Evolutionary conservation across 1,139 yeast genomes (phyloP).

Genomic region (Scheffersomyces insectosa): DNA sequence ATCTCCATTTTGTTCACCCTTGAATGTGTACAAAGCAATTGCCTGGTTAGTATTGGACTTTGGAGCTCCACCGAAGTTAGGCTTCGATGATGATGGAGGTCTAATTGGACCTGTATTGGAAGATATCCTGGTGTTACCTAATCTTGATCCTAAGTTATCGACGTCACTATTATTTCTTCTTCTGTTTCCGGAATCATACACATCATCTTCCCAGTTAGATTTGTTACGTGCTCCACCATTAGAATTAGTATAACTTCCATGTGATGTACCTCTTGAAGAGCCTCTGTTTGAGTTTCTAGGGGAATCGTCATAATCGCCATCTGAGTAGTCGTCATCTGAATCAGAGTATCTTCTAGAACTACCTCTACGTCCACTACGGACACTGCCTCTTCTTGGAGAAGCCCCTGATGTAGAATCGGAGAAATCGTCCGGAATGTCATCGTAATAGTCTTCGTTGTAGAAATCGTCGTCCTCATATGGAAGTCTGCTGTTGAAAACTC

Average conservation of each 20-base stretch:
- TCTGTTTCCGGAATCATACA: slow-evolving; percentile 54
- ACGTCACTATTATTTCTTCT: slow-evolving; percentile 36
- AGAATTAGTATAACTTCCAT: background rate
- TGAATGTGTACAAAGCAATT: slow-evolving; percentile 82
- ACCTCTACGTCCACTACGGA: slow-evolving; percentile 23
- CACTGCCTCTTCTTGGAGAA: slow-evolving; percentile 31
- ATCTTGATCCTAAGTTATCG: slow-evolving; percentile 34
- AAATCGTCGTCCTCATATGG: slow-evolving; percentile 52
- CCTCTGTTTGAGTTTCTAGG: slow-evolving; percentile 15
- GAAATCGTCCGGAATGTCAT: slow-evolving; percentile 73
- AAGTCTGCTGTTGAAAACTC: slow-evolving; percentile 70
- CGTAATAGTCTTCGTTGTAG: slow-evolving; percentile 60
- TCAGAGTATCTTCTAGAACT: slow-evolving; percentile 31
- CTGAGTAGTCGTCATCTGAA: slow-evolving; percentile 42
- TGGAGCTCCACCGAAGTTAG: slow-evolving; percentile 47
- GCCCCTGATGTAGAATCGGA: slow-evolving; percentile 46
- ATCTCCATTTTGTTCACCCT: slow-evolving; percentile 91
- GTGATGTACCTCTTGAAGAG: background rate
- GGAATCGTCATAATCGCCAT: slow-evolving; percentile 28
- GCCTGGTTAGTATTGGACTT: slow-evolving; percentile 69
- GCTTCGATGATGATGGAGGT: slow-evolving; percentile 50
- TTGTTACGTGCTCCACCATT: slow-evolving; percentile 17
- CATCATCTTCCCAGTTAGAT: slow-evolving; percentile 81
- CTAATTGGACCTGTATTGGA: slow-evolving; percentile 32
- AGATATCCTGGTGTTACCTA: slow-evolving; percentile 32